Evolutionary conservation across 1,139 yeast species (phyloP).

Genomic region (Kluyveromyces sp.): DNA sequence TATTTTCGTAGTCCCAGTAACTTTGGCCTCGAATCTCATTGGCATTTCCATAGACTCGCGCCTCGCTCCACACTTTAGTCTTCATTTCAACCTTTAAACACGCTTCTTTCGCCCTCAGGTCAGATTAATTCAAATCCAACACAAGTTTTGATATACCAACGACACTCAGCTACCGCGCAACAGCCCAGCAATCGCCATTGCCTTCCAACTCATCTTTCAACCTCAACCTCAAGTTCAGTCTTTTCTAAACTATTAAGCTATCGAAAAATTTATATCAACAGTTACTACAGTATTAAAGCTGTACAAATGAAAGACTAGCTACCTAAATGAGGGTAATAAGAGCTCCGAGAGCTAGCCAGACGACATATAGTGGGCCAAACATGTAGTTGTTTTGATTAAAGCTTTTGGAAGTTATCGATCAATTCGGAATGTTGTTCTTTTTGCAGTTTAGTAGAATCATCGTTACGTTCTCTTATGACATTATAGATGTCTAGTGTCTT

Average conservation of each 20-base stretch:
- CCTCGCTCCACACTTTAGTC: slow-evolving; percentile 45
- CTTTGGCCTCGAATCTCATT: slow-evolving; percentile 71
- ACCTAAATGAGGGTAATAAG: neutral
- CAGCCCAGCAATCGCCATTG: neutral
- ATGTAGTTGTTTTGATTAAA: slow-evolving; percentile 11
- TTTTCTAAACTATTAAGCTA: neutral
- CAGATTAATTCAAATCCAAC: neutral
- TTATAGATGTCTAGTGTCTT: slow-evolving; percentile 73
- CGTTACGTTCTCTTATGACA: slow-evolving; percentile 19
- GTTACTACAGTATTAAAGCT: neutral
- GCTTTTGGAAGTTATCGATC: slow-evolving; percentile 28
- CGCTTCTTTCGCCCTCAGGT: neutral
- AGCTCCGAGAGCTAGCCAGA: too few relatives aligned
- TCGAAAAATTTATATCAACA: neutral
- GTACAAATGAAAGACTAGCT: too few relatives aligned
- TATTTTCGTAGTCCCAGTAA: slow-evolving; percentile 90
- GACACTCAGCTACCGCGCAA: neutral
- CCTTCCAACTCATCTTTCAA: neutral
- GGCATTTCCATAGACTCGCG: slow-evolving; percentile 86
- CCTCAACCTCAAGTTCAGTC: neutral
- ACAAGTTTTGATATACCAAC: neutral
- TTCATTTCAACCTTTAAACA: slow-evolving; percentile 16
- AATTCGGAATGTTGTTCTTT: slow-evolving; percentile 26
- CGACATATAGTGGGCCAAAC: too few relatives aligned
- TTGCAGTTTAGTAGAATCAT: slow-evolving; percentile 14